These are phyloP conservation scores for Mortierella antarctica DNA, from an alignment of 192 early-diverging fungal genomes.

Conservation along the genomic window DNA sequence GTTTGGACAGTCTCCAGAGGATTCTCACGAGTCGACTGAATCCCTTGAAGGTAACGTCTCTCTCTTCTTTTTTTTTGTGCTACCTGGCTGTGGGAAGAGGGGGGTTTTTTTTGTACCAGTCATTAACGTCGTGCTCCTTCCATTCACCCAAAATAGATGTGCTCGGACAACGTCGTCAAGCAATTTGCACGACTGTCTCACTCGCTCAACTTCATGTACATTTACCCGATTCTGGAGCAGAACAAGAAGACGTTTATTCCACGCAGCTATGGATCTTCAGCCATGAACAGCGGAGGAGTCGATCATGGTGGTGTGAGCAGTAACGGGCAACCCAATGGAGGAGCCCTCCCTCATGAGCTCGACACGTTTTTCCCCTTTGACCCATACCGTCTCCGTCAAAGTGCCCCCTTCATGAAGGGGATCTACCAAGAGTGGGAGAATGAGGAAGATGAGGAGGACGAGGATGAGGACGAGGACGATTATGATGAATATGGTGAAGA, in stretches of 20 bases:
- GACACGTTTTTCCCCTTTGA: conserved; percentile 94
- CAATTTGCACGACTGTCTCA: conserved; percentile 90
- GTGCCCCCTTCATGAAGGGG: conserved; percentile 71
- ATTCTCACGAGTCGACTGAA: conserved; percentile 81
- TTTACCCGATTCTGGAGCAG: conserved; percentile 80
- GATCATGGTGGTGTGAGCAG: background rate
- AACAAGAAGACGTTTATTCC: conserved; percentile 61
- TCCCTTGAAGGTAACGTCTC: conserved; percentile 74
- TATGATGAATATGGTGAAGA: conserved; percentile 30
- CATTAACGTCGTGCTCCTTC: background rate
- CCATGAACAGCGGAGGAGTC: conserved; percentile 6
- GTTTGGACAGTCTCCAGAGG: conserved; percentile 74
- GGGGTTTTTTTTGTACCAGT: background rate
- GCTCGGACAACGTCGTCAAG: conserved; percentile 78
- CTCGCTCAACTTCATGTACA: conserved; percentile 86
- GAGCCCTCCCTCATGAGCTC: conserved; percentile 31
- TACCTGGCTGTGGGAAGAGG: background rate
- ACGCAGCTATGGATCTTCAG: background rate
- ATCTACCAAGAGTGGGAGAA: conserved; percentile 88
- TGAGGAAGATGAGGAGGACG: conserved; percentile 65
- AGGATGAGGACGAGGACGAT: conserved; percentile 60
- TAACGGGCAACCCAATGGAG: conserved; percentile 10
- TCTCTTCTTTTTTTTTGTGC: conserved; percentile 3
- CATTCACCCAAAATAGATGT: conserved; percentile 57
- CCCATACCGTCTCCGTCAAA: conserved; percentile 82